Percentiles rank a stretch among this genome's conserved stretches.
phyloP scores from a whole-genome alignment of 1,284 basidiomycete species.

The Naganishia sp. region DNA sequence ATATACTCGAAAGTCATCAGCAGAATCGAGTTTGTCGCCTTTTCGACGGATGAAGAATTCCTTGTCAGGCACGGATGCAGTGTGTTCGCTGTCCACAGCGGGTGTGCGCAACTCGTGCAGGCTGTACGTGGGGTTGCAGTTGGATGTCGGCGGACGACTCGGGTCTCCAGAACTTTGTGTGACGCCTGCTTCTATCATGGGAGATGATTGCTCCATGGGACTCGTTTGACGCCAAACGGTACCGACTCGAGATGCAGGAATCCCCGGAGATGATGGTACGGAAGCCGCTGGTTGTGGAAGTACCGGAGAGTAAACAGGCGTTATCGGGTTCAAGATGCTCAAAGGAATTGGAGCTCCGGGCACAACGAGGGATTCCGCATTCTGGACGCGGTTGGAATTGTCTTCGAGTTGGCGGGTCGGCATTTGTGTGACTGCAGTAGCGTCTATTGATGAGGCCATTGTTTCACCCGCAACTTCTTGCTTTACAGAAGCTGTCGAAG shows the following conservation, averaged over 20 bases:
- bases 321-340: background rate
- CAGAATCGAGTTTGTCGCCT: constrained; percentile 24
- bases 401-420: too few relatives aligned
- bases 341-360: background rate
- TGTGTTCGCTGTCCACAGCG: constrained; percentile 31
- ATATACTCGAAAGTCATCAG: constrained; percentile 64
- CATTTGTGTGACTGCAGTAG: too few relatives aligned
- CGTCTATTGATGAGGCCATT: too few relatives aligned
- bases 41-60: constrained; percentile 61
- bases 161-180: constrained; percentile 41
- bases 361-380: background rate
- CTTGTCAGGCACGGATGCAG: constrained; percentile 36
- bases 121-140: constrained; percentile 42
- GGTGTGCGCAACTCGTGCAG: constrained; percentile 33
- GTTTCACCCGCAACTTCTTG: too few relatives aligned
- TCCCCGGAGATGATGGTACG: constrained; percentile 39
- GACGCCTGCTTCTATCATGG: constrained; percentile 37
- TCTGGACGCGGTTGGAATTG: background rate
- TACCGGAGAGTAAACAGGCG: background rate
- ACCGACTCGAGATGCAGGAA: constrained; percentile 36
- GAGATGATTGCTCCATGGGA: constrained; percentile 16
- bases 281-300: constrained; percentile 3
- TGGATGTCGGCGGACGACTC: constrained; percentile 43
- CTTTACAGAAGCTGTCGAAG: too few relatives aligned
- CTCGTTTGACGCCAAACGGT: constrained; percentile 42